A percentile compares a stretch with the other conserved stretches of the same genome.
These are phyloP conservation scores for Myxozyma nipponensis DNA, from an alignment of 805 yeast genomes.

Conservation along the genomic window DNA sequence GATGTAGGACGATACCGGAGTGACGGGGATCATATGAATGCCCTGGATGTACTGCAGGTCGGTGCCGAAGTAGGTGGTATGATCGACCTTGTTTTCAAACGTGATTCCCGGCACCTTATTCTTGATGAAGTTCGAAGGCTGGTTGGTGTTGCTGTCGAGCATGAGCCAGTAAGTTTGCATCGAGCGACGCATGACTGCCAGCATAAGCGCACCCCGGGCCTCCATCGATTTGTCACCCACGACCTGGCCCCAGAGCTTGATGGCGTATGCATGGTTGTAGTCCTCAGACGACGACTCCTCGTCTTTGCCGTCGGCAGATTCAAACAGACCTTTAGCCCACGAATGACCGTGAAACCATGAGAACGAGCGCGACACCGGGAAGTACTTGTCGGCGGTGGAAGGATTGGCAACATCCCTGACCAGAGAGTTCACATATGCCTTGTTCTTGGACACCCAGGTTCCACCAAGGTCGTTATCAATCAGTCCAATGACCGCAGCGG, in stretches of 20 bases:
- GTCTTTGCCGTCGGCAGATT: slow-evolving; percentile 63
- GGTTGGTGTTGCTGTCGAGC: slow-evolving; percentile 45
- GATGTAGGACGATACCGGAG: slow-evolving; percentile 56
- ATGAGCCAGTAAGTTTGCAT: slow-evolving; percentile 56
- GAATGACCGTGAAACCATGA: slow-evolving; percentile 74
- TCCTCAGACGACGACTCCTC: slow-evolving; percentile 73
- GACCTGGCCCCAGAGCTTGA: slow-evolving; percentile 65
- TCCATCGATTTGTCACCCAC: slow-evolving; percentile 52
- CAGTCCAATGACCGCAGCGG: slow-evolving; percentile 74
- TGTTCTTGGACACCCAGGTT: slow-evolving; percentile 47
- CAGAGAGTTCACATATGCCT: slow-evolving; percentile 57
- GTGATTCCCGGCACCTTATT: slow-evolving; percentile 64
- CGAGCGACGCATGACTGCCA: slow-evolving; percentile 53
- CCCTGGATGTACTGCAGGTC: slow-evolving; percentile 66
- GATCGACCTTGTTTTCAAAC: slow-evolving; percentile 68
- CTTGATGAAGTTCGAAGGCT: slow-evolving; percentile 49
- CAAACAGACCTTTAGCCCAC: slow-evolving; percentile 67
- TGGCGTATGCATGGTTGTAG: slow-evolving; percentile 62
- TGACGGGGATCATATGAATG: slow-evolving; percentile 71
- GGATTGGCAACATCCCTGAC: slow-evolving; percentile 70
- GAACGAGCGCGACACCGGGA: slow-evolving; percentile 63
- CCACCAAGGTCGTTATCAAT: slow-evolving; percentile 55
- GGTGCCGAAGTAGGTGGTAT: slow-evolving; percentile 67
- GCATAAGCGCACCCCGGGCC: slow-evolving; percentile 54
- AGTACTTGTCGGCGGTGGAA: slow-evolving; percentile 47